Evolutionary conservation across 805 yeast genomes (phyloP).

Genomic region (Scheffersomyces amazonensis): DNA sequence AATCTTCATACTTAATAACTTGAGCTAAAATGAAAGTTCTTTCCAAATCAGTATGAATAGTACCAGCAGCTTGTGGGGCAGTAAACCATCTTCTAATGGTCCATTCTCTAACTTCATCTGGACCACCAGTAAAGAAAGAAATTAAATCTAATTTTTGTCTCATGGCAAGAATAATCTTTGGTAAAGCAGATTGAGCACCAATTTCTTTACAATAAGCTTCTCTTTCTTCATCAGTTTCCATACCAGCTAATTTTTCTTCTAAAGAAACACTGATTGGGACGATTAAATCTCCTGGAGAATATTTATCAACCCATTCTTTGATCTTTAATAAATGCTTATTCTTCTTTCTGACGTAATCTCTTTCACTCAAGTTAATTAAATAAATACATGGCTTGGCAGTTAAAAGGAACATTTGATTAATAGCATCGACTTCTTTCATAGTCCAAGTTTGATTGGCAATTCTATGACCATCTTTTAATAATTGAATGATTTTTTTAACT

Average conservation of each 20-base stretch:
- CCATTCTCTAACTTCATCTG: slow-evolving; percentile 98
- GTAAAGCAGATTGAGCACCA: slow-evolving; percentile 78
- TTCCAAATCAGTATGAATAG: slow-evolving; percentile 93
- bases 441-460: slow-evolving; percentile 87
- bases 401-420: slow-evolving; percentile 81
- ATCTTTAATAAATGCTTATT: slow-evolving; percentile 81
- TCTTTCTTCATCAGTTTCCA: slow-evolving; percentile 83
- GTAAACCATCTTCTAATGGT: slow-evolving; percentile 87
- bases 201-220: slow-evolving; percentile 70
- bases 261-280: slow-evolving; percentile 91
- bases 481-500: slow-evolving; percentile 68
- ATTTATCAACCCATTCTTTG: slow-evolving; percentile 84
- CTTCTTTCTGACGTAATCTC: slow-evolving; percentile 81
- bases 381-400: slow-evolving; percentile 96
- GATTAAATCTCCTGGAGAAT: slow-evolving; percentile 82
- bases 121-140: slow-evolving; percentile 94
- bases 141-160: slow-evolving; percentile 82
- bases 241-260: slow-evolving; percentile 86
- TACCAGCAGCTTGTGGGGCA: slow-evolving; percentile 99
- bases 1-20: slow-evolving; percentile 81
- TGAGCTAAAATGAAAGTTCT: slow-evolving; percentile 94
- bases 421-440: slow-evolving; percentile 83
- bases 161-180: slow-evolving; percentile 83
- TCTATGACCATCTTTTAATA: slow-evolving; percentile 82
- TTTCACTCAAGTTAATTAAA: slow-evolving; percentile 85